Conservation (phyloP, 2,329 filamentous ascomycete species). For the Incumbomyces lentus region DNA sequence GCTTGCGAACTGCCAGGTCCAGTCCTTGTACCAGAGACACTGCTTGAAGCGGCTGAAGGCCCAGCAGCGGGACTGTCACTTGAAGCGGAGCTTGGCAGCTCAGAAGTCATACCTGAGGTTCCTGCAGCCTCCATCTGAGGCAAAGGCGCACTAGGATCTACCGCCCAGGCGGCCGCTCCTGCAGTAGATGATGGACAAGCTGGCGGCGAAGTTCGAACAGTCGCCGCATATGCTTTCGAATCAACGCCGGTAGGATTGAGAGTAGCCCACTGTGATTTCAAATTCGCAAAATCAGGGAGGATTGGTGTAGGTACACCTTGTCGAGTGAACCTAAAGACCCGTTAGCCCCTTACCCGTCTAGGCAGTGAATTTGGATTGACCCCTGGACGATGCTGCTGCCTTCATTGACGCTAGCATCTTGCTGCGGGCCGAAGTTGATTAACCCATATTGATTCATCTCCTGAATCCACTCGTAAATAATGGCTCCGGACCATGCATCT, state of each 20-base stretch:
- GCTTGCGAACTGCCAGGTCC: constrained; percentile 7
- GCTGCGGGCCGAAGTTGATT: constrained; percentile 60
- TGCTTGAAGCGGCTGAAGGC: not conserved
- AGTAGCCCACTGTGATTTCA: constrained; percentile 66
- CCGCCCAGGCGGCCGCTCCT: constrained; percentile 52
- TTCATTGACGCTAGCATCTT: constrained; percentile 38
- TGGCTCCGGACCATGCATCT: constrained; percentile 60
- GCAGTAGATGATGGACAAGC: constrained; percentile 60
- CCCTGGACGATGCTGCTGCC: constrained; percentile 45
- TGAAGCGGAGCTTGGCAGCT: constrained; percentile 17
- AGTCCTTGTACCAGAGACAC: not conserved
- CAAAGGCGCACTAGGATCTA: constrained; percentile 58
- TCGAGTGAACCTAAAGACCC: constrained; percentile 46
- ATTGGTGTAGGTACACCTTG: constrained; percentile 64
- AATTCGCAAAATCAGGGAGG: constrained; percentile 65
- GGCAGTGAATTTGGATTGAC: constrained; percentile 34
- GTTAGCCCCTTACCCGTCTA: not conserved
- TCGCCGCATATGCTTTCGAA: constrained; percentile 54
- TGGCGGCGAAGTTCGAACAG: constrained; percentile 51
- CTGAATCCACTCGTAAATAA: constrained; percentile 85
- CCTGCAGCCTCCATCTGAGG: constrained; percentile 56
- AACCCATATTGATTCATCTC: constrained; percentile 76
- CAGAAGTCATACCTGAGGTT: constrained; percentile 13
- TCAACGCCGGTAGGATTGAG: constrained; percentile 59
- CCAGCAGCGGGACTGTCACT: constrained; percentile 16